These are phyloP conservation scores for Chlorella sp. DNA, from an alignment of 139 green algal species.

Conservation along the genomic window DNA sequence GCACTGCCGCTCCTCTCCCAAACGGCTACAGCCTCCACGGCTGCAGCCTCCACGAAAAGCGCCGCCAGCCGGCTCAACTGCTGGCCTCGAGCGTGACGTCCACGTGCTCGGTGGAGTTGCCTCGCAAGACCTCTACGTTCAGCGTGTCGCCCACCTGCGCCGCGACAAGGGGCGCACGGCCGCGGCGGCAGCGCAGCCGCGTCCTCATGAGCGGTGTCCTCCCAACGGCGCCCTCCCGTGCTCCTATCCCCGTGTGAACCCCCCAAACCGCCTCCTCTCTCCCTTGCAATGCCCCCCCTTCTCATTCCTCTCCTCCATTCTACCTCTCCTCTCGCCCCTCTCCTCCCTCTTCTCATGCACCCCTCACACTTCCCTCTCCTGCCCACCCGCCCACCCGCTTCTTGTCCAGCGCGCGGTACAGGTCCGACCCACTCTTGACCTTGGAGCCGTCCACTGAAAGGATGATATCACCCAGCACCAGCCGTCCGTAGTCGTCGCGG, in stretches of 20 bases:
- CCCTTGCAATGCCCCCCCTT: not conserved
- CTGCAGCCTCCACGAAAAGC: too few species aligned
- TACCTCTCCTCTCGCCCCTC: not conserved
- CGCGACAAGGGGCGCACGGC: not conserved
- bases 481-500: constrained; percentile 67
- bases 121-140: constrained; percentile 57
- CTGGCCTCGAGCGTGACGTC: constrained; percentile 44
- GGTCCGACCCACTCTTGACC: constrained; percentile 62
- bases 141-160: constrained; percentile 9
- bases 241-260: not conserved
- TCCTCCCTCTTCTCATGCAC: not conserved
- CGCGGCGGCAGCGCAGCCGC: not conserved
- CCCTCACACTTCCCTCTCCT: not conserved
- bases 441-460: constrained; percentile 60
- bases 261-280: not conserved
- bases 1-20: too few species aligned
- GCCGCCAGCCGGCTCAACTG: too few species aligned
- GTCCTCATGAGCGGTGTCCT: too few species aligned
- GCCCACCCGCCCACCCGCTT: constrained; percentile 50
- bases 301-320: not conserved
- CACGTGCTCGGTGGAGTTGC: constrained; percentile 41
- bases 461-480: constrained; percentile 90
- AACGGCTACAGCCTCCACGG: too few species aligned
- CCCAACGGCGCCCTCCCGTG: not conserved
- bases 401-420: constrained; percentile 83